Percentiles rank a stretch among this genome's conserved stretches.
Conservation (phyloP, 495 filamentous ascomycete genomes). For the Viridothelium virens region DNA sequence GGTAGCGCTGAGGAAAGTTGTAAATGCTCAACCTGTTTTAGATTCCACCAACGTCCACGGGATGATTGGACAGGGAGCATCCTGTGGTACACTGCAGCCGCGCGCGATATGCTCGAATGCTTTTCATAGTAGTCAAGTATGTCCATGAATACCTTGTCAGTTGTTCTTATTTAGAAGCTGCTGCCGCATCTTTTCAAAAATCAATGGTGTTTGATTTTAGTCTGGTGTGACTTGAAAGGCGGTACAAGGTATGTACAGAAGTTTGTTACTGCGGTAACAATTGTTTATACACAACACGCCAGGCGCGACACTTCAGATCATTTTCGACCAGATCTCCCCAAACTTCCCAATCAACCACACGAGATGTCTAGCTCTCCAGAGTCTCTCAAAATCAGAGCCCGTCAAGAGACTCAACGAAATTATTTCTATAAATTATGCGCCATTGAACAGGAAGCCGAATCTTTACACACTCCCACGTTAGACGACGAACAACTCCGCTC, state of each 20-base stretch:
- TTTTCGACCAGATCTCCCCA: too few species aligned
- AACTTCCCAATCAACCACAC: neutral
- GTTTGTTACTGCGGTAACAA: neutral
- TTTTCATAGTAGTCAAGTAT: too few species aligned
- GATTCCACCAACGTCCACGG: neutral
- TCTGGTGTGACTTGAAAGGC: too few species aligned
- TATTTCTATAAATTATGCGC: neutral
- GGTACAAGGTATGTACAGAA: neutral
- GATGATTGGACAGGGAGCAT: too few species aligned
- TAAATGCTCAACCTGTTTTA: neutral
- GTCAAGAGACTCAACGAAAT: neutral
- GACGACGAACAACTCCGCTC: neutral
- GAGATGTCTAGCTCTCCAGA: conserved; percentile 1
- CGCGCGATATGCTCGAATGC: too few species aligned
- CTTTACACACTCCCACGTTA: neutral
- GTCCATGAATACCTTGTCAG: too few species aligned
- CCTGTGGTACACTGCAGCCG: too few species aligned
- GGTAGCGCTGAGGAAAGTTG: too few species aligned
- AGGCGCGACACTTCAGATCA: too few species aligned
- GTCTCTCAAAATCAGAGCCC: neutral
- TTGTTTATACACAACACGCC: neutral
- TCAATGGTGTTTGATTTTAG: too few species aligned
- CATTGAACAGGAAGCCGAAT: neutral
- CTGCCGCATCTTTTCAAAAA: too few species aligned
- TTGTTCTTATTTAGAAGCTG: too few species aligned